Percentiles rank a stretch among this genome's conserved stretches.
Evolutionary conservation across 2,329 filamentous ascomycete species (phyloP).

Genomic region (Ophiostoma ulmi): DNA sequence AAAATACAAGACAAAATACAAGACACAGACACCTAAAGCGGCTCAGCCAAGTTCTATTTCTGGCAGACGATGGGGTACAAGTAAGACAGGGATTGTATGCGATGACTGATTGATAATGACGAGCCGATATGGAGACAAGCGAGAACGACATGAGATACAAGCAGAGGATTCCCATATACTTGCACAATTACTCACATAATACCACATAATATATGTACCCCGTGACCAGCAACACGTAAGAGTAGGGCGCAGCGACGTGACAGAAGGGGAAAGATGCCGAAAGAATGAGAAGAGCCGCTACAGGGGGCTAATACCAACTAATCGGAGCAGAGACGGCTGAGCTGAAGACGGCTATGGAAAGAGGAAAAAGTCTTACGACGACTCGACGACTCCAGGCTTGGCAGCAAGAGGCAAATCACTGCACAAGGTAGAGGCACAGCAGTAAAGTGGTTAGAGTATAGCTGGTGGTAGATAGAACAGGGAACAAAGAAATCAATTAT

Average conservation of each 20-base stretch:
- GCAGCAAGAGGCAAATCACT: conserved; percentile 6
- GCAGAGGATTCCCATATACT: neutral
- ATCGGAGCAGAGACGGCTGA: neutral
- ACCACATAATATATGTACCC: neutral
- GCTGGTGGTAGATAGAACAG: too few relatives aligned
- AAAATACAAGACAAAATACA: neutral
- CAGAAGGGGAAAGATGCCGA: conserved; percentile 6
- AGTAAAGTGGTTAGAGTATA: neutral
- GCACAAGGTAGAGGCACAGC: neutral
- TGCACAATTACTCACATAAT: too few relatives aligned
- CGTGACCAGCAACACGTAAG: conserved; percentile 1
- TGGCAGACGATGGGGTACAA: neutral
- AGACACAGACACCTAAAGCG: neutral
- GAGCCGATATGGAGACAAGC: neutral
- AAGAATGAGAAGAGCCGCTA: conserved; percentile 2
- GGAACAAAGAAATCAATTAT: neutral
- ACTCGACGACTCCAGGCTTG: neutral
- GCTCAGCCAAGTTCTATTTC: neutral
- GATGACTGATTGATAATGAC: too few relatives aligned
- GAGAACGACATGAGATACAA: neutral
- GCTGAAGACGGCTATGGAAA: conserved; percentile 9
- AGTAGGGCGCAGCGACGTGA: neutral
- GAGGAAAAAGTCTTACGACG: conserved; percentile 12
- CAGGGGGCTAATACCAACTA: neutral
- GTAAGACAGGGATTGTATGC: neutral